These are phyloP conservation scores for Tulasnella sp. DNA, from an alignment of 768 basidiomycete genomes.

Conservation along the genomic window DNA sequence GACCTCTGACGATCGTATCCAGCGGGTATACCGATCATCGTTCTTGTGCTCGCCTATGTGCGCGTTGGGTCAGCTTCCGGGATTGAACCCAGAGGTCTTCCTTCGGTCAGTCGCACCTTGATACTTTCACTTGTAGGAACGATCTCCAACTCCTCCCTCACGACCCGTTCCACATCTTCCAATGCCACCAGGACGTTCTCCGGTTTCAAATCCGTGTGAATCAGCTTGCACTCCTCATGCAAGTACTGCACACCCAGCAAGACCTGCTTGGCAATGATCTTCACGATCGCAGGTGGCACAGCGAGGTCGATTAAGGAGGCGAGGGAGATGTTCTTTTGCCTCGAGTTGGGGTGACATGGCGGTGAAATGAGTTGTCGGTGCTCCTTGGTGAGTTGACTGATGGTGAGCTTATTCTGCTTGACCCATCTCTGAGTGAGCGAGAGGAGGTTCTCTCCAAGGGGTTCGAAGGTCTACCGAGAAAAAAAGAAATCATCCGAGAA, in stretches of 20 bases:
- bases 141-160: conserved; percentile 32
- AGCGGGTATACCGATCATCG: conserved; percentile 8
- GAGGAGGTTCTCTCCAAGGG: conserved; percentile 31
- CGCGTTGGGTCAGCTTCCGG: not conserved
- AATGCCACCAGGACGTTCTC: conserved; percentile 63
- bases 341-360: not conserved
- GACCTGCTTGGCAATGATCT: conserved; percentile 75
- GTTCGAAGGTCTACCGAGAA: conserved; percentile 22
- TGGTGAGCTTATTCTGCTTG: conserved; percentile 13
- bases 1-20: conserved; percentile 4
- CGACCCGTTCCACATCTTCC: conserved; percentile 36
- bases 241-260: conserved; percentile 84
- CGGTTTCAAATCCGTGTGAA: conserved; percentile 75
- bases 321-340: not conserved
- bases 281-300: conserved; percentile 70
- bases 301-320: conserved; percentile 33
- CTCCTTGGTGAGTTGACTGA: conserved; percentile 1
- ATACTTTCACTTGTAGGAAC: conserved; percentile 14
- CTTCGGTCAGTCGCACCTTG: conserved; percentile 11
- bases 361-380: not conserved
- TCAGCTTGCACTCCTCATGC: conserved; percentile 83
- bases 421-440: conserved; percentile 22
- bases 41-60: conserved; percentile 10
- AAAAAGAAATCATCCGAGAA: not conserved
- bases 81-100: not conserved